Evolutionary conservation across 2,329 filamentous ascomycete species (phyloP).

Genomic region (Fusarium nurragi): DNA sequence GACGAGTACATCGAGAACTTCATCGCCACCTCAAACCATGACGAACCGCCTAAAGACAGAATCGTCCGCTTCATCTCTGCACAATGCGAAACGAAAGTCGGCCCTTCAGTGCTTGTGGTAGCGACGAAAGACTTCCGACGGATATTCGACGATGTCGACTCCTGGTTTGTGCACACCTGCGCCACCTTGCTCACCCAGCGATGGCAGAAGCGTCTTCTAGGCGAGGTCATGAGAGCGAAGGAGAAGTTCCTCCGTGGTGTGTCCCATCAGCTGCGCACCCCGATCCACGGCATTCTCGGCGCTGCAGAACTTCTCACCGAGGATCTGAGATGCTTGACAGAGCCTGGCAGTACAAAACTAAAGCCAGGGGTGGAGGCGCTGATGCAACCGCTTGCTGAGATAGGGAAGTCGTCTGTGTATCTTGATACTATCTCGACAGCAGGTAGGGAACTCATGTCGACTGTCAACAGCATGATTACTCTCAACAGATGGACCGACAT

Average conservation of each 20-base stretch:
- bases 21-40: slow-evolving; percentile 50
- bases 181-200: slow-evolving; percentile 50
- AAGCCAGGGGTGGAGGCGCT: neutral
- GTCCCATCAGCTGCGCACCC: slow-evolving; percentile 58
- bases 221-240: slow-evolving; percentile 55
- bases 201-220: slow-evolving; percentile 51
- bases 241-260: slow-evolving; percentile 57
- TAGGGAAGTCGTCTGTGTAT: slow-evolving; percentile 26
- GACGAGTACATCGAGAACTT: slow-evolving; percentile 51
- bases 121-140: slow-evolving; percentile 53
- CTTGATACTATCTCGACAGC: slow-evolving; percentile 51
- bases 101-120: slow-evolving; percentile 50
- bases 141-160: slow-evolving; percentile 58
- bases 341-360: neutral
- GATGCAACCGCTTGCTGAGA: slow-evolving; percentile 1
- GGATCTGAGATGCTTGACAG: slow-evolving; percentile 47
- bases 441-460: slow-evolving; percentile 55
- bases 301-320: slow-evolving; percentile 53
- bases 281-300: slow-evolving; percentile 57
- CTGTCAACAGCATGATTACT: slow-evolving; percentile 57
- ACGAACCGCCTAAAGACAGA: slow-evolving; percentile 39
- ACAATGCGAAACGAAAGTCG: slow-evolving; percentile 47
- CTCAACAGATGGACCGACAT: slow-evolving; percentile 52
- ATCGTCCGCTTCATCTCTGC: slow-evolving; percentile 52
- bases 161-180: slow-evolving; percentile 56